Evolutionary conservation across 768 basidiomycete genomes (phyloP), one percentile per base, ranked within the genome.

Genomic region (Imleria badia): DNA sequence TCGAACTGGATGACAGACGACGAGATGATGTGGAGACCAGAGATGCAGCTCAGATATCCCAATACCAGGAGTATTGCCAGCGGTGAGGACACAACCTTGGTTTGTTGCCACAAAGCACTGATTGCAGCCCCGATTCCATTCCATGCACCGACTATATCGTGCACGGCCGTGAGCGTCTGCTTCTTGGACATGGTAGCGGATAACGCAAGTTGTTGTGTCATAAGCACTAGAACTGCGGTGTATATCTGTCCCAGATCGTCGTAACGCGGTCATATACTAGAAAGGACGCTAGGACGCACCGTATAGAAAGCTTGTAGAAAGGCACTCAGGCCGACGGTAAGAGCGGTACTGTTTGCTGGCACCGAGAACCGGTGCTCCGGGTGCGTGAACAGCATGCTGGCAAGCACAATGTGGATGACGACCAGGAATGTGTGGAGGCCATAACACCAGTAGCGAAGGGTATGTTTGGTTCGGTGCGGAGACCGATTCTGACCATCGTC

Each of bases 71-170:
- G n/a, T 20, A 56, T 46, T n/a, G 31, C 22, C 4, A 8, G 23
- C 1, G 54, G 50, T 1, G 60, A 48, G 5, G 67, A 51, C 0
- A 51, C 14, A 20, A 67, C 33, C 15, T 50, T 43, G 17, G 44
- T 60, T 56, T 68, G 66, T 19, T 56, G 42, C 64, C 64, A 67
- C 17, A 68, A 8, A 0, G 14, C 19, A 10, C n/a, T 10, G 30
- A 61, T 54, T 1, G 66, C 59, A 5, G 64, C 56, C 2, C 66
- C 66, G 19, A 68, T 56, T n/a, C 66, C 64, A 1, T 45, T 53
- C 66, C 66, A 67, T 9, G 66, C 61, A 4, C 52, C 39, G 3
- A 17, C 34, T 15, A 52, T 49, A 22, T 67, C 66, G 14, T 68
- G 66, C 3, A 58, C 36, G 0, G 53, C 50, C 1, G 66, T 64